These are phyloP conservation scores for Aspergillus pseudoglaucus DNA, from an alignment of 2,329 filamentous ascomycete species.

Conservation along the genomic window DNA sequence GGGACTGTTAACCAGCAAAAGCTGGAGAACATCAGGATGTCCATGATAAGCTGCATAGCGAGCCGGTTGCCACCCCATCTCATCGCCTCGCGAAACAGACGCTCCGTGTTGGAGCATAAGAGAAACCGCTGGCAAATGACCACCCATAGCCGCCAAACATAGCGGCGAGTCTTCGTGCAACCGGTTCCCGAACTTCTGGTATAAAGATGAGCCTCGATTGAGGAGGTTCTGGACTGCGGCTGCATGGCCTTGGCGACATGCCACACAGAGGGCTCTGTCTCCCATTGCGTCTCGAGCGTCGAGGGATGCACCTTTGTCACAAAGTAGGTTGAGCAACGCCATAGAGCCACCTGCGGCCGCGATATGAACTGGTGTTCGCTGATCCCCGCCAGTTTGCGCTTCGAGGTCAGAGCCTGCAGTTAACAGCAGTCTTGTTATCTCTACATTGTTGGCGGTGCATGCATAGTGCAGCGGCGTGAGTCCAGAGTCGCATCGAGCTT, in stretches of 20 bases:
- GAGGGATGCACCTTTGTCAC: slow-evolving; percentile 24
- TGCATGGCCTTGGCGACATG: slow-evolving; percentile 26
- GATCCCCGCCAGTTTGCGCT: slow-evolving; percentile 19
- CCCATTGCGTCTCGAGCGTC: slow-evolving; percentile 27
- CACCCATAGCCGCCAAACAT: slow-evolving; percentile 31
- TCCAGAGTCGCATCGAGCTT: slow-evolving; percentile 23
- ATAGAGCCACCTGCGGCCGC: slow-evolving; percentile 24
- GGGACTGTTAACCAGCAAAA: slow-evolving; percentile 23
- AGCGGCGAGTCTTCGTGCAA: slow-evolving; percentile 32
- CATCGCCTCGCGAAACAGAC: slow-evolving; percentile 28
- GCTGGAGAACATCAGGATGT: slow-evolving; percentile 27
- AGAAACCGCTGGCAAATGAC: slow-evolving; percentile 26
- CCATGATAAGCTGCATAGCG: slow-evolving; percentile 34
- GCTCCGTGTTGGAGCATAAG: slow-evolving; percentile 29
- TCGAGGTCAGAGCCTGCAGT: slow-evolving; percentile 29
- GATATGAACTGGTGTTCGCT: slow-evolving; percentile 29
- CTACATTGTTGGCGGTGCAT: slow-evolving; percentile 23
- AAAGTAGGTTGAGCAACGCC: slow-evolving; percentile 25
- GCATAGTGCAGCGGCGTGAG: slow-evolving; percentile 34
- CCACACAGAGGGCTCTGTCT: slow-evolving; percentile 29
- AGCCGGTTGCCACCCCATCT: slow-evolving; percentile 31
- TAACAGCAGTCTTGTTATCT: slow-evolving; percentile 28
- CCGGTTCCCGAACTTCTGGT: slow-evolving; percentile 16
- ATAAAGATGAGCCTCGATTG: slow-evolving; percentile 25
- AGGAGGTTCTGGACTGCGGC: slow-evolving; percentile 29